Evolutionary conservation across 2,329 filamentous ascomycete species (phyloP).

Genomic region (Cryphonectria naterciae): DNA sequence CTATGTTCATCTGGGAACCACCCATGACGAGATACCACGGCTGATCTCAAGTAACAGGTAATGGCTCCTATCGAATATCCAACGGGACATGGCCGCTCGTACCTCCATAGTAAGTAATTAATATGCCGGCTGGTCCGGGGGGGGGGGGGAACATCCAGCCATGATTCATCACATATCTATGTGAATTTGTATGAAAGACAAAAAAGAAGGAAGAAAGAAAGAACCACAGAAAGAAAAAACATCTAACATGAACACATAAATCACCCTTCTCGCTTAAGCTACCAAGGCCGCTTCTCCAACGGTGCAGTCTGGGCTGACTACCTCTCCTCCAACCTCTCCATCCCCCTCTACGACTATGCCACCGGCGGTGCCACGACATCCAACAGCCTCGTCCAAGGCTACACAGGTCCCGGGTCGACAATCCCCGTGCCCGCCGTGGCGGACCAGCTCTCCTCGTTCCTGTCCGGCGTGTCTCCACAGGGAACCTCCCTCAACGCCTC

Average conservation of each 20-base stretch:
- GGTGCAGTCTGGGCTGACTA: slow-evolving; percentile 13
- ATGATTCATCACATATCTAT: neutral
- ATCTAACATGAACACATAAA: neutral
- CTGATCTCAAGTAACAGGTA: neutral
- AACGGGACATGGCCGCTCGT: slow-evolving; percentile 17
- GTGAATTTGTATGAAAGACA: neutral
- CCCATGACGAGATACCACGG: neutral
- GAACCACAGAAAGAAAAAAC: too few relatives aligned
- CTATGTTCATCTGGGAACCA: neutral
- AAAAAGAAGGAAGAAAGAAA: neutral
- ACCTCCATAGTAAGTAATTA: slow-evolving; percentile 8
- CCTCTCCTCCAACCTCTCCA: slow-evolving; percentile 10
- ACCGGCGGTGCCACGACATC: neutral
- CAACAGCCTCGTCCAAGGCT: slow-evolving; percentile 28
- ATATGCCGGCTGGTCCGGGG: neutral
- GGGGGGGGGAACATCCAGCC: neutral
- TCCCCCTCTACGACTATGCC: slow-evolving; percentile 16
- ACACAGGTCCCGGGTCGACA: slow-evolving; percentile 6
- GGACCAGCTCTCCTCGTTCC: slow-evolving; percentile 14
- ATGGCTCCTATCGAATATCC: slow-evolving; percentile 10
- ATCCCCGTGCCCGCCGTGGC: slow-evolving; percentile 10
- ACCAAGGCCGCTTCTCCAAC: slow-evolving; percentile 17
- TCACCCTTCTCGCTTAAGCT: neutral
- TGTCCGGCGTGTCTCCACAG: slow-evolving; percentile 8
- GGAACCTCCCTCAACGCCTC: neutral